Percentiles rank a stretch among this genome's conserved stretches.
Evolutionary conservation across 306 rosid species (phyloP).

Genomic region (Arachis hypogaea): DNA sequence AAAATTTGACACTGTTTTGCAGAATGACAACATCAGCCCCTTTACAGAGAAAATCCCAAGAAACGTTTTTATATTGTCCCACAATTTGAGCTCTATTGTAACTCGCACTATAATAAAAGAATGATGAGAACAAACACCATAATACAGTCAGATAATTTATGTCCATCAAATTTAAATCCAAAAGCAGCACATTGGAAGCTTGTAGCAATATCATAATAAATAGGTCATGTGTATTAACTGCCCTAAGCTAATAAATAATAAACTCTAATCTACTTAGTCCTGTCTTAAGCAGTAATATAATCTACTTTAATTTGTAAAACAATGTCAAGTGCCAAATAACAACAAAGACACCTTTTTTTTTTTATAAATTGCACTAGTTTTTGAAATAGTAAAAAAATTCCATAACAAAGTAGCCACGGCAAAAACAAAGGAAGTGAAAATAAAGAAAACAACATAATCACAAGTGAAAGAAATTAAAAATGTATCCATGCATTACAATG

Average conservation of each 20-base stretch:
- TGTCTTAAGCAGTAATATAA: too few relatives aligned
- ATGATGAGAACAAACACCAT: constrained; percentile 33
- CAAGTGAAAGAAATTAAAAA: not conserved
- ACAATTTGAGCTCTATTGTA: constrained; percentile 35
- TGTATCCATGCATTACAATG: too few relatives aligned
- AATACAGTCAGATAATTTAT: constrained; percentile 19
- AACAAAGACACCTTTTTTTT: not conserved
- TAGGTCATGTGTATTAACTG: too few relatives aligned
- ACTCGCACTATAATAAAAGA: constrained; percentile 43
- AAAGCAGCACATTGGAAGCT: constrained; percentile 6
- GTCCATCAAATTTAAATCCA: constrained; percentile 28
- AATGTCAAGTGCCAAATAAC: not conserved
- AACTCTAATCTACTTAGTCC: too few relatives aligned
- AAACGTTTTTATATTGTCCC: not conserved
- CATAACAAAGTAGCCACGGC: not conserved
- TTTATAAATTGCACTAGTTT: not conserved
- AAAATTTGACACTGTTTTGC: constrained; percentile 21
- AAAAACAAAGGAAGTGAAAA: not conserved
- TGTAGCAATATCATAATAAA: not conserved
- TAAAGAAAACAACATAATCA: not conserved
- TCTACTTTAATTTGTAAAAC: not conserved
- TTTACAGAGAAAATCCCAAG: constrained; percentile 34
- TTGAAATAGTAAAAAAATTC: not conserved
- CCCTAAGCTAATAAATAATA: too few relatives aligned
- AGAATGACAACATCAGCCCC: constrained; percentile 29